A percentile compares a stretch with the other conserved stretches of the same genome.
Evolutionary conservation across 2,329 filamentous ascomycete species (phyloP).

Genomic region (Cladosporium oxysporum): DNA sequence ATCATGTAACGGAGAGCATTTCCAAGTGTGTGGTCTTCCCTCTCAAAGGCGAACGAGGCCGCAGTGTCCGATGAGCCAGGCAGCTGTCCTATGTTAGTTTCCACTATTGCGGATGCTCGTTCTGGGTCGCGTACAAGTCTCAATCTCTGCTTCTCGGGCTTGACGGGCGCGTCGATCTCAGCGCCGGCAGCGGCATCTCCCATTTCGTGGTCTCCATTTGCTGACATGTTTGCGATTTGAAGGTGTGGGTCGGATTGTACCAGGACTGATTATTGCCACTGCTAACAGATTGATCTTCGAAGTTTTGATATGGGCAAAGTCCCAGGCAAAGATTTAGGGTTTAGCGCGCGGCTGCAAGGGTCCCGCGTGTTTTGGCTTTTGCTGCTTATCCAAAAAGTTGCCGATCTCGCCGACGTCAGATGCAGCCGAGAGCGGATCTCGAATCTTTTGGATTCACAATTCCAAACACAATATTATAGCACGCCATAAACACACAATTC

Average conservation of each 20-base stretch:
- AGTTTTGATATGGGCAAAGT: constrained; percentile 18
- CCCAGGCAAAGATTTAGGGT: constrained; percentile 25
- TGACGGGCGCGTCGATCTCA: constrained; percentile 18
- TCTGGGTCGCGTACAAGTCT: constrained; percentile 42
- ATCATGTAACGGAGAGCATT: constrained; percentile 94
- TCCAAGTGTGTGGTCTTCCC: constrained; percentile 92
- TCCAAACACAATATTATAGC: background rate
- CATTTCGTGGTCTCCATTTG: constrained; percentile 39
- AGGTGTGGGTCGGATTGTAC: background rate
- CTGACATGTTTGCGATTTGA: constrained; percentile 1
- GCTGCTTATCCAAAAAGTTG: constrained; percentile 18
- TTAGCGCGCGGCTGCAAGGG: constrained; percentile 22
- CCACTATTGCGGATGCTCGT: background rate
- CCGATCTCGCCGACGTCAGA: constrained; percentile 12
- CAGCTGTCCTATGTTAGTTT: constrained; percentile 56
- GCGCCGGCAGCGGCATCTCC: constrained; percentile 39
- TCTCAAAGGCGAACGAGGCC: constrained; percentile 90
- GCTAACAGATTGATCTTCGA: background rate
- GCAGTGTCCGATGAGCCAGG: constrained; percentile 81
- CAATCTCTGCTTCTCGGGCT: constrained; percentile 43
- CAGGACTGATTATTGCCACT: background rate
- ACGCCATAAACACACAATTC: background rate
- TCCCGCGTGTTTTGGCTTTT: constrained; percentile 10
- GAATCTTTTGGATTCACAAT: background rate
- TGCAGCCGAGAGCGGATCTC: background rate